These are phyloP conservation scores for Zizania palustris DNA, from an alignment of 202 grass and related monocot genomes.

Conservation along the genomic window DNA sequence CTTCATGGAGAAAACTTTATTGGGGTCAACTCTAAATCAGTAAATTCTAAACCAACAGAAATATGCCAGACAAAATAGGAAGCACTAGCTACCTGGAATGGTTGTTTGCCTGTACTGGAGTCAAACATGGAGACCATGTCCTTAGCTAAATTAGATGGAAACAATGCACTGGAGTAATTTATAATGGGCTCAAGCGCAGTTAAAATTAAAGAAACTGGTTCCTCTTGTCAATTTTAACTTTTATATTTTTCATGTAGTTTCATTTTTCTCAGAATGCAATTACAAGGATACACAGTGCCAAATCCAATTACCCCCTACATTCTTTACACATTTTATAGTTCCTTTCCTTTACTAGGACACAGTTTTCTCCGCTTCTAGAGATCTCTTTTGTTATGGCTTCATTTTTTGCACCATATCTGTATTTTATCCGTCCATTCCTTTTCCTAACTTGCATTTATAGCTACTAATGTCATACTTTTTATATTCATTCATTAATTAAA, in stretches of 20 bases:
- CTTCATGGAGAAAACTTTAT: neutral
- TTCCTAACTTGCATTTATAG: constrained; percentile 8
- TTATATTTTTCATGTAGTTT: neutral
- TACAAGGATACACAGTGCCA: neutral
- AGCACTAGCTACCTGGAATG: neutral
- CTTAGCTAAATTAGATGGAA: neutral
- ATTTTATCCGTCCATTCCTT: constrained; percentile 25
- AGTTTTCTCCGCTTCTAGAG: neutral
- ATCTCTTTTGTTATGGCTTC: neutral
- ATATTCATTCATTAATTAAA: constrained; percentile 22
- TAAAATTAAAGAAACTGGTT: too few species aligned
- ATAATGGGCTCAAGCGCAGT: neutral
- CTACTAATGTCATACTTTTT: constrained; percentile 19
- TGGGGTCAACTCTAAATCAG: neutral
- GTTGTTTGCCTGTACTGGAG: neutral
- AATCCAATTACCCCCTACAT: neutral
- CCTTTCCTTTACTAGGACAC: constrained; percentile 8
- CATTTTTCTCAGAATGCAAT: constrained; percentile 15
- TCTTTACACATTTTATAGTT: neutral
- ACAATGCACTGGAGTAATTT: constrained; percentile 9
- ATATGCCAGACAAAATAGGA: neutral
- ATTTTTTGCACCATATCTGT: constrained; percentile 12
- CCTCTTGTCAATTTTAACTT: neutral
- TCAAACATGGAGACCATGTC: neutral
- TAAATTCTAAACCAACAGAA: constrained; percentile 18